Evolutionary conservation across 371 early-diverging fungal species (phyloP).

Genomic region (Circinella umbellata): DNA sequence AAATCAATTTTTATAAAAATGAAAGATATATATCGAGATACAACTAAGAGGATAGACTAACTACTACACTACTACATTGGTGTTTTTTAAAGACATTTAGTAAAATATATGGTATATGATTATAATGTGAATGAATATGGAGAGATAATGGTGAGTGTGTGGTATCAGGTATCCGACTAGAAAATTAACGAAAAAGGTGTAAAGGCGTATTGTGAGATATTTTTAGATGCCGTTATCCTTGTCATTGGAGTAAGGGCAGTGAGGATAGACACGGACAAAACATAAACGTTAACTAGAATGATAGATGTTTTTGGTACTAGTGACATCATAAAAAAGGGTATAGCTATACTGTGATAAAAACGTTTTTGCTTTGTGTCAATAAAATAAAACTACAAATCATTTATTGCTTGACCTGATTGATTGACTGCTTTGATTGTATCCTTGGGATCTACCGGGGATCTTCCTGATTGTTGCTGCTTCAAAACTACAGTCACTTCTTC

Average conservation of each 20-base stretch:
- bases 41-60: neutral
- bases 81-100: neutral
- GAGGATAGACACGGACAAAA: neutral
- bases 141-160: neutral
- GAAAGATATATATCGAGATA: neutral
- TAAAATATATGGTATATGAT: neutral
- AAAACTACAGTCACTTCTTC: neutral
- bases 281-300: neutral
- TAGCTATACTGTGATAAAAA: neutral
- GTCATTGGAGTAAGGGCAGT: neutral
- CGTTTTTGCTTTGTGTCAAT: neutral
- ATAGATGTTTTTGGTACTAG: neutral
- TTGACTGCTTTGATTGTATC: neutral
- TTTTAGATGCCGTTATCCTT: too few relatives aligned
- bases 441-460: neutral
- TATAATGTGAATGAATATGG: neutral
- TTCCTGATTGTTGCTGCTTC: neutral
- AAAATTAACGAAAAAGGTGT: neutral
- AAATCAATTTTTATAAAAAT: neutral
- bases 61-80: slow-evolving; percentile 4
- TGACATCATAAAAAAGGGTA: neutral
- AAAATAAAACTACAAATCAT: neutral
- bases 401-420: neutral
- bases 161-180: neutral
- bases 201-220: too few relatives aligned